Conservation (phyloP, 2,329 filamentous ascomycete species). For the Curvularia sp. region DNA sequence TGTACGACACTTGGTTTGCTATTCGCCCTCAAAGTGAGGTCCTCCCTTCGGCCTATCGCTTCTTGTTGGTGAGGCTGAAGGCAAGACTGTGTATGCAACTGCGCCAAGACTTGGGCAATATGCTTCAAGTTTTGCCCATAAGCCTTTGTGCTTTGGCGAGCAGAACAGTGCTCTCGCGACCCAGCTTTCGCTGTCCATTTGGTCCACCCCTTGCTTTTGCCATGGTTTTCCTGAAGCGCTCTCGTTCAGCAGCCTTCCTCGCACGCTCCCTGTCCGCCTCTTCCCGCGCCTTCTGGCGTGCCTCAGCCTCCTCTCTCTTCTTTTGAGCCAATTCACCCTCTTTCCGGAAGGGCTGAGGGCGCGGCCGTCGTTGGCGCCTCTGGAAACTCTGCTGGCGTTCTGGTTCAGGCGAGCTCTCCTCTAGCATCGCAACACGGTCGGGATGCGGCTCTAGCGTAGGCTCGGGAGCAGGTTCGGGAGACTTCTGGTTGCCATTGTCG, state of each 20-base stretch:
- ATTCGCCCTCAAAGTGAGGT: neutral
- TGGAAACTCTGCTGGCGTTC: conserved; percentile 24
- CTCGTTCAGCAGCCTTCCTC: conserved; percentile 65
- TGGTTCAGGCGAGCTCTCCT: conserved; percentile 47
- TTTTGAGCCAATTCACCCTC: conserved; percentile 58
- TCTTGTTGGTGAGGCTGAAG: conserved; percentile 11
- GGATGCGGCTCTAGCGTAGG: conserved; percentile 64
- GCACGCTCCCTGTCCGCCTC: conserved; percentile 68
- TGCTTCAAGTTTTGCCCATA: conserved; percentile 55
- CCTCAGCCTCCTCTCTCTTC: conserved; percentile 69
- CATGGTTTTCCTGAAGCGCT: conserved; percentile 74
- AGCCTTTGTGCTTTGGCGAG: conserved; percentile 80
- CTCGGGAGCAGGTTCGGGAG: conserved; percentile 33
- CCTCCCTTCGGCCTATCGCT: conserved; percentile 7
- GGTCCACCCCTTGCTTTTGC: conserved; percentile 67
- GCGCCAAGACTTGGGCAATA: neutral
- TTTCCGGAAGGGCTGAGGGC: conserved; percentile 52
- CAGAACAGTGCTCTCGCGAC: conserved; percentile 78
- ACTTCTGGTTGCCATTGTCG: conserved; percentile 35
- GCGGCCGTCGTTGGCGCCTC: conserved; percentile 36
- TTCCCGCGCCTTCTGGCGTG: conserved; percentile 64
- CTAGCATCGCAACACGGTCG: conserved; percentile 66
- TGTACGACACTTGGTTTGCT: neutral
- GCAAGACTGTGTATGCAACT: conserved; percentile 9
- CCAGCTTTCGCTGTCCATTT: conserved; percentile 79